Percentiles rank a stretch among this genome's conserved stretches.
phyloP scores from a whole-genome alignment of 2,329 filamentous ascomycete species.

The Fusarium bulbicola region DNA sequence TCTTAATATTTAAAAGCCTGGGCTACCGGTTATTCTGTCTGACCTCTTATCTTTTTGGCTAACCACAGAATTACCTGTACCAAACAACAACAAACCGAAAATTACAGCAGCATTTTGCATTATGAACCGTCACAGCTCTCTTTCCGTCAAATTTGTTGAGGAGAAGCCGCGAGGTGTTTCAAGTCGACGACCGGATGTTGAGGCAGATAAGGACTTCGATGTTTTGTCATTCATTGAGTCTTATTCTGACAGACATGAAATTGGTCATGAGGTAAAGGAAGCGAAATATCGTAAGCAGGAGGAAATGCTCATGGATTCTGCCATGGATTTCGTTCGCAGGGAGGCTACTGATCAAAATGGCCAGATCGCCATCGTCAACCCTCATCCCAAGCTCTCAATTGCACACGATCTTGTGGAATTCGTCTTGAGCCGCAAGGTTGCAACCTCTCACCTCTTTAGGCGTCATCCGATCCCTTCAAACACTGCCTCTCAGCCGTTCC shows the following conservation, averaged over 20 bases:
- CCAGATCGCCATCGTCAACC: not conserved
- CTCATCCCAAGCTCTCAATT: not conserved
- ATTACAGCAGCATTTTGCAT: no score
- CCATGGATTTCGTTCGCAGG: no score
- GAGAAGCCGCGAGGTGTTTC: fast-evolving
- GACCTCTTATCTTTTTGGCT: not conserved
- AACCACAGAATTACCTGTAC: not conserved
- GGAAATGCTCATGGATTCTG: no score
- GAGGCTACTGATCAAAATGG: not conserved
- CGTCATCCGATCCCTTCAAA: not conserved
- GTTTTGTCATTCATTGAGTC: not conserved
- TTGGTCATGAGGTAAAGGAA: not conserved
- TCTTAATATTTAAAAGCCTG: not conserved
- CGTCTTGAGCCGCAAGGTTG: not conserved
- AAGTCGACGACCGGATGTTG: not conserved
- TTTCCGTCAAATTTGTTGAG: fast-evolving
- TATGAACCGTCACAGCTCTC: not conserved
- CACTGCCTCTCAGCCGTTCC: not conserved
- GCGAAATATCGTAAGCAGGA: not conserved
- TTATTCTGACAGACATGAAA: not conserved
- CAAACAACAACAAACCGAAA: not conserved
- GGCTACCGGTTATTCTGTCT: no score
- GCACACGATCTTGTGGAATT: not conserved
- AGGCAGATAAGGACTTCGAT: not conserved
- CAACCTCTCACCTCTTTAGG: not conserved